A percentile compares a stretch with the other conserved stretches of the same genome.
Conservation (phyloP, 768 basidiomycete species). For the Wakefieldia striispora region DNA sequence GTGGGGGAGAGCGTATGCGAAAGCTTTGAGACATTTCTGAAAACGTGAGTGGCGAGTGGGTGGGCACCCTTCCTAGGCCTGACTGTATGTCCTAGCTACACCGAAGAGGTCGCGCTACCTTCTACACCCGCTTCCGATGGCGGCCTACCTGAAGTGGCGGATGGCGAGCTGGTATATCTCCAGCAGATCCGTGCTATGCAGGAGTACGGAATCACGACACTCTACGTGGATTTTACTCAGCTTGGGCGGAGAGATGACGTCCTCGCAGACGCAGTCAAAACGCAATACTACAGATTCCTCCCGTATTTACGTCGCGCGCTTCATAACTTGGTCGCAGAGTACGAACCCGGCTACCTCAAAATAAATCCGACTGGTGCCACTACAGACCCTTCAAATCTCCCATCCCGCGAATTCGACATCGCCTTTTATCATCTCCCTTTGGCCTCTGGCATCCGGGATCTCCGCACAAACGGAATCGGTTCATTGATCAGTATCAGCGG, state of each 20-base stretch:
- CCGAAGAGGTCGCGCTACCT: conserved; percentile 75
- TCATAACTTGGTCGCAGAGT: conserved; percentile 83
- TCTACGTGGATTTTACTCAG: conserved; percentile 95
- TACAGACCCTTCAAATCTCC: conserved; percentile 82
- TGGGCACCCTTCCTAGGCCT: not conserved
- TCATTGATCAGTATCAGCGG: conserved; percentile 94
- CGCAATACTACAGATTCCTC: conserved; percentile 95
- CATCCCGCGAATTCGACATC: conserved; percentile 90
- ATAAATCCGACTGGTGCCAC: conserved; percentile 88
- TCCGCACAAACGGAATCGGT: conserved; percentile 92
- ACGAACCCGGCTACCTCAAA: conserved; percentile 93
- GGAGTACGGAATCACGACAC: conserved; percentile 89
- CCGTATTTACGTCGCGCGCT: conserved; percentile 92
- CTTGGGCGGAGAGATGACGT: conserved; percentile 88
- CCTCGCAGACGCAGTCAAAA: conserved; percentile 89
- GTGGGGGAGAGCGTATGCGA: conserved; percentile 95
- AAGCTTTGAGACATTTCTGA: conserved; percentile 87
- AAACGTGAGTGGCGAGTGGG: conserved; percentile 59
- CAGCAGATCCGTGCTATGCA: conserved; percentile 95
- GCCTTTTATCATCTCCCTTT: conserved; percentile 95
- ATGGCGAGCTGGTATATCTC: conserved; percentile 77
- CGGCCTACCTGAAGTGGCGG: conserved; percentile 47
- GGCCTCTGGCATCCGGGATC: conserved; percentile 90
- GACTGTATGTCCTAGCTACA: conserved; percentile 56
- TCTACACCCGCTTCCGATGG: conserved; percentile 79